Percentiles rank a stretch among this genome's conserved stretches.
phyloP scores from a whole-genome alignment of 495 filamentous ascomycete genomes.

The Lepidopterella palustris region DNA sequence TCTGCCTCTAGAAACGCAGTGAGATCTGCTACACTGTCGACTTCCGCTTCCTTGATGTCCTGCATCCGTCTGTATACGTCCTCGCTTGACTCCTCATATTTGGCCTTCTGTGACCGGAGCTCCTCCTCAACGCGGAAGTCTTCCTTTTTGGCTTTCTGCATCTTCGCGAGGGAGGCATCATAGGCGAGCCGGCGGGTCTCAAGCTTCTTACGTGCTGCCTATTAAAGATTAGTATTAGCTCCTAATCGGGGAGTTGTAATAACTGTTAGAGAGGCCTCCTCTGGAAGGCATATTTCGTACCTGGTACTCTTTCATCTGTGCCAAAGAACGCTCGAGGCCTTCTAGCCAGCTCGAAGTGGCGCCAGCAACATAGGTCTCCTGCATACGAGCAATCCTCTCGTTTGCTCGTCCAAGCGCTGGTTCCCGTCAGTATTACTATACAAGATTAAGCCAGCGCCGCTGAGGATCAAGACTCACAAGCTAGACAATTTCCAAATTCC shows the following conservation, averaged over 20 bases:
- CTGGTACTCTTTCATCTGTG: conserved; percentile 98
- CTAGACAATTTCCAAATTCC: conserved; percentile 86
- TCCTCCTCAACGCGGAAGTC: conserved; percentile 94
- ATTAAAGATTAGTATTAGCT: background rate
- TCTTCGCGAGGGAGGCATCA: conserved; percentile 82
- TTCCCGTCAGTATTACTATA: background rate
- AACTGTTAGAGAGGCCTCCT: background rate
- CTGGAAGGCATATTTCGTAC: conserved; percentile 38
- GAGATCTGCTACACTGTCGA: conserved; percentile 75
- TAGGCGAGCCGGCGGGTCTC: conserved; percentile 86
- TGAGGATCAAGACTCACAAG: conserved; percentile 47
- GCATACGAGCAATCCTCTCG: conserved; percentile 78
- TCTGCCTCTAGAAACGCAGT: conserved; percentile 82
- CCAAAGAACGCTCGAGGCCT: conserved; percentile 77
- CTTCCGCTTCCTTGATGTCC: conserved; percentile 89
- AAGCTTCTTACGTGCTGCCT: conserved; percentile 89
- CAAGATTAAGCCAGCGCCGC: background rate
- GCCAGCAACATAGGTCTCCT: conserved; percentile 76
- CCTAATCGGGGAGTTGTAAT: background rate
- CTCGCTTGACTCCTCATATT: conserved; percentile 93
- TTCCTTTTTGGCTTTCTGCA: conserved; percentile 89
- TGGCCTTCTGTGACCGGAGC: conserved; percentile 81
- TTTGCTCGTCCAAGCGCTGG: conserved; percentile 50
- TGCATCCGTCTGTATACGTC: conserved; percentile 92
- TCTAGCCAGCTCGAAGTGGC: conserved; percentile 88